phyloP scores from a whole-genome alignment of 2,329 filamentous ascomycete genomes.

The Mycosphaerella sp. region DNA sequence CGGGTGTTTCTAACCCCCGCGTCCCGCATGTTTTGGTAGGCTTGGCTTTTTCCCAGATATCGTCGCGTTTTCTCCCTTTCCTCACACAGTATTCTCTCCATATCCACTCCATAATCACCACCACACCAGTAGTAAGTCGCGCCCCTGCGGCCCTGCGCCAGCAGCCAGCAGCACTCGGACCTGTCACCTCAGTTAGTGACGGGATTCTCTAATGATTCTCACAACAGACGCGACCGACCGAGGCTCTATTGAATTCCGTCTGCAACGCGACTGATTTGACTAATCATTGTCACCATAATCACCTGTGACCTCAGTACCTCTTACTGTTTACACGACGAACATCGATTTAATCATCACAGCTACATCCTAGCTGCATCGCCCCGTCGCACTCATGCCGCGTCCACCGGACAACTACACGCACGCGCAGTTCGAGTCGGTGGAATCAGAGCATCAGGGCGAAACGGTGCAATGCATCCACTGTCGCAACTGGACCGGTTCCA shows the following conservation, averaged over 20 bases:
- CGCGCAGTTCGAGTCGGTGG: constrained; percentile 24
- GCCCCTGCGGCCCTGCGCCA: too few species aligned
- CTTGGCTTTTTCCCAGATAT: constrained; percentile 2
- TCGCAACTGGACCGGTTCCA: constrained; percentile 29
- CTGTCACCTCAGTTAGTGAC: too few species aligned
- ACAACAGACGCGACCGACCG: too few species aligned
- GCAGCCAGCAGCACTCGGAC: too few species aligned
- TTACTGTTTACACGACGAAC: neutral
- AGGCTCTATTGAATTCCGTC: too few species aligned
- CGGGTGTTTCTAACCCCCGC: too few species aligned
- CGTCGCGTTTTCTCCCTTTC: constrained; percentile 1
- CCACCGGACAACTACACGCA: constrained; percentile 27
- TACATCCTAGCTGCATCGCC: too few species aligned
- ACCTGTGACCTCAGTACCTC: neutral
- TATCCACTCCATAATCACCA: constrained; percentile 8
- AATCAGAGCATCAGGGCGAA: constrained; percentile 24
- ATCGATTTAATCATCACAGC: neutral
- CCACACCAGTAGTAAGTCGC: neutral
- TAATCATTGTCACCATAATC: neutral
- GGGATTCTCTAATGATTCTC: too few species aligned
- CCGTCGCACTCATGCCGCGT: constrained; percentile 20
- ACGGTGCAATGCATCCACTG: constrained; percentile 31
- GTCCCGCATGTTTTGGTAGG: constrained; percentile 6
- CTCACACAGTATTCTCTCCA: neutral
- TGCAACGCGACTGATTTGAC: too few species aligned